Evolutionary conservation across 208 protist species (phyloP).

Genomic region (Acanthamoeba culbertsoni): DNA sequence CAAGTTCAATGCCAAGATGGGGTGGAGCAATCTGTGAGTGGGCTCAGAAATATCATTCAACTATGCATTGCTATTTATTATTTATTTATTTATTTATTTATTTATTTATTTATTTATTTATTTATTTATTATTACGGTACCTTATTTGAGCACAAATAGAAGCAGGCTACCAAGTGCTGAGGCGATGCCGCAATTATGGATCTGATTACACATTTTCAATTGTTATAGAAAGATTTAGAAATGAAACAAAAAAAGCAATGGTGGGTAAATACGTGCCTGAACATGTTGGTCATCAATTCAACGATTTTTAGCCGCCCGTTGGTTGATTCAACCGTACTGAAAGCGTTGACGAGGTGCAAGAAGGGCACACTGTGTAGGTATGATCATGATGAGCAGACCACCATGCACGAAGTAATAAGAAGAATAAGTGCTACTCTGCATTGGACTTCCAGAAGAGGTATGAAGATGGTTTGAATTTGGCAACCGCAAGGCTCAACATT

Average conservation of each 20-base stretch:
- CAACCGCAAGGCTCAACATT: neutral
- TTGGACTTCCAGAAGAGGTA: neutral
- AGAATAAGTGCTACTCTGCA: neutral
- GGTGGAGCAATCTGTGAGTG: conserved; percentile 24
- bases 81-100: too few species aligned
- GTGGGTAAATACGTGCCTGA: neutral
- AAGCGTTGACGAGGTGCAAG: neutral
- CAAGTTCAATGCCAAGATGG: conserved; percentile 5
- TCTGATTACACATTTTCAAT: neutral
- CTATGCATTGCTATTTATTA: too few species aligned
- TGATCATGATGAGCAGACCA: neutral
- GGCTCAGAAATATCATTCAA: too few species aligned
- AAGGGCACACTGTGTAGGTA: neutral
- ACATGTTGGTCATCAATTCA: conserved; percentile 17
- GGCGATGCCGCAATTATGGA: neutral
- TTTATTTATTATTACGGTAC: neutral
- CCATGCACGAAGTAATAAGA: neutral
- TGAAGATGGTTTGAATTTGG: neutral
- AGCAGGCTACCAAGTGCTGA: neutral
- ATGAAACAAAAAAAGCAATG: neutral
- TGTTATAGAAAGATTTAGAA: neutral
- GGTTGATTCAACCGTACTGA: neutral
- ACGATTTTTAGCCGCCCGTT: neutral
- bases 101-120: too few species aligned
- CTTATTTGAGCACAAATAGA: conserved; percentile 46